phyloP scores from a whole-genome alignment of 768 basidiomycete genomes.

The Flagelloscypha sp. region DNA sequence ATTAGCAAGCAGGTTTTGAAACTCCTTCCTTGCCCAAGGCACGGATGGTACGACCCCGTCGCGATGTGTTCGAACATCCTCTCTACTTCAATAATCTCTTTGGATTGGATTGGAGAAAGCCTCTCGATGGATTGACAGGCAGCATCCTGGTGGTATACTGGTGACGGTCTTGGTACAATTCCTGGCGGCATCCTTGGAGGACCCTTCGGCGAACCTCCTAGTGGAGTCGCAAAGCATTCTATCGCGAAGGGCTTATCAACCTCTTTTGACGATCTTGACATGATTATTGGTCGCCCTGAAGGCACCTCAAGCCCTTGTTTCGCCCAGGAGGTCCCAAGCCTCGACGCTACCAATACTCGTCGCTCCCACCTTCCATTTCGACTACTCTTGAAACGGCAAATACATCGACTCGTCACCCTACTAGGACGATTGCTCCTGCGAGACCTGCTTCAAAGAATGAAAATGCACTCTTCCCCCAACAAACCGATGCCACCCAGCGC shows the following conservation, averaged over 20 bases:
- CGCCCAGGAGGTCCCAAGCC: not conserved
- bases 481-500: slow-evolving; percentile 37
- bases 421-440: slow-evolving; percentile 23
- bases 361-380: not conserved
- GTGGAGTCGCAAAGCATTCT: no score
- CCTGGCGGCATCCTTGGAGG: no score
- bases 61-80: no score
- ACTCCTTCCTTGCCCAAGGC: not conserved
- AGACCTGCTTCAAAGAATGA: slow-evolving; percentile 24
- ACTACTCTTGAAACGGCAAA: slow-evolving; percentile 4
- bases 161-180: no score
- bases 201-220: no score
- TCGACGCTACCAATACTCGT: not conserved
- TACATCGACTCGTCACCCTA: slow-evolving; percentile 10
- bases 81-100: no score
- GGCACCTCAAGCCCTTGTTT: slow-evolving; percentile 11
- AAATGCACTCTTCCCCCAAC: slow-evolving; percentile 45
- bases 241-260: no score
- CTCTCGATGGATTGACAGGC: no score
- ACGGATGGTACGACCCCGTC: not conserved
- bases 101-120: no score
- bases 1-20: not conserved
- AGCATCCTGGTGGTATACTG: no score
- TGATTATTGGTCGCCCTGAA: no score
- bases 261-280: no score